phyloP scores from a whole-genome alignment of 1,284 basidiomycete species.

The Rugosomyces carneus region DNA sequence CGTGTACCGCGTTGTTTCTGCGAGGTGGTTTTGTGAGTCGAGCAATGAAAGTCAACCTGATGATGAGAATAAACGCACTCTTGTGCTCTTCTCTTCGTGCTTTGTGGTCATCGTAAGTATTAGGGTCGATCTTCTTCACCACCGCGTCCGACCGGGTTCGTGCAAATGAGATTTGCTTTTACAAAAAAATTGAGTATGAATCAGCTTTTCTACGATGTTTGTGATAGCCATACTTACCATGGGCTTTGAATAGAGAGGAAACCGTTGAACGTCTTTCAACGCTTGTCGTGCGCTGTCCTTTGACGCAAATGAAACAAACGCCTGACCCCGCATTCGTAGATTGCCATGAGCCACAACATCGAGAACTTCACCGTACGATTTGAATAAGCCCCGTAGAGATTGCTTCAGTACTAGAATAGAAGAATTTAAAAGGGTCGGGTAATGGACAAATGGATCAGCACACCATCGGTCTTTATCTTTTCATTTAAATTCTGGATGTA shows the following conservation, averaged over 20 bases:
- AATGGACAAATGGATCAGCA: constrained; percentile 17
- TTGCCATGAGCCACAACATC: constrained; percentile 92
- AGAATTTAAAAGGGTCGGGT: not conserved
- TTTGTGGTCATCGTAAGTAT: constrained; percentile 73
- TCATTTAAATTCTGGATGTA: constrained; percentile 99
- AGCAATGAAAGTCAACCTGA: not conserved
- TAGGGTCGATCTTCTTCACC: constrained; percentile 65
- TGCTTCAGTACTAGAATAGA: constrained; percentile 69
- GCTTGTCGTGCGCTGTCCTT: constrained; percentile 82
- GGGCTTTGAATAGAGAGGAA: constrained; percentile 94
- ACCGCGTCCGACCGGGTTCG: constrained; percentile 85
- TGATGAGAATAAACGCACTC: constrained; percentile 43
- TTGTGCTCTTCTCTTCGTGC: constrained; percentile 70
- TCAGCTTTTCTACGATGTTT: too few species aligned
- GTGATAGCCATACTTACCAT: too few species aligned
- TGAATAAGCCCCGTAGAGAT: constrained; percentile 86
- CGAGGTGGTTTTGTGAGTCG: constrained; percentile 8
- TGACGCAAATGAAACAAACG: constrained; percentile 89
- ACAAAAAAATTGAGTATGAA: not conserved
- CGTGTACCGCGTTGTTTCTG: constrained; percentile 75
- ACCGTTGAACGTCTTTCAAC: constrained; percentile 86
- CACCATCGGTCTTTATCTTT: constrained; percentile 85
- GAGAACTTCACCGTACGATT: constrained; percentile 86
- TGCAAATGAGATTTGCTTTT: constrained; percentile 91
- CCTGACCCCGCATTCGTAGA: constrained; percentile 96